Conservation (phyloP, 495 filamentous ascomycete genomes). For the Neurospora sp. region DNA sequence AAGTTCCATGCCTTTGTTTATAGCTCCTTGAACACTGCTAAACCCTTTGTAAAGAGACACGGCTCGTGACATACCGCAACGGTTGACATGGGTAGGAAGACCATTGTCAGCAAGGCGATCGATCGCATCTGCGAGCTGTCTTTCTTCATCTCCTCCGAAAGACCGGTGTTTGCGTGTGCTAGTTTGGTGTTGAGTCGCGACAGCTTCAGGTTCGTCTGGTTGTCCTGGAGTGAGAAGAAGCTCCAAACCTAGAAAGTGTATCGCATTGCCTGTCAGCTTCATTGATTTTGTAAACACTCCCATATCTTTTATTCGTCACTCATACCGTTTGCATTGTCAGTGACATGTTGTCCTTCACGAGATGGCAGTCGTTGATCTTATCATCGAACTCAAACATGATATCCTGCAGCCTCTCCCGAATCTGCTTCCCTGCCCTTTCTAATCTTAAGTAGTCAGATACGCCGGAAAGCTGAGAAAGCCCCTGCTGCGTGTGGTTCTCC, state of each 20-base stretch:
- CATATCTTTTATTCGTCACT: too few species aligned
- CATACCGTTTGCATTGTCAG: background rate
- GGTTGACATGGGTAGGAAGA: slow-evolving; percentile 9
- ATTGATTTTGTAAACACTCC: too few species aligned
- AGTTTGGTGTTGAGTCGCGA: background rate
- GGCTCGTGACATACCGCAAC: background rate
- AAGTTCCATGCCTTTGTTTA: background rate
- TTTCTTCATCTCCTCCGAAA: background rate
- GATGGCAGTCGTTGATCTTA: background rate
- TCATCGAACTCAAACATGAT: background rate
- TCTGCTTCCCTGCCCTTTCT: background rate
- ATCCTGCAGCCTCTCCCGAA: background rate
- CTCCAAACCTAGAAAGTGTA: background rate
- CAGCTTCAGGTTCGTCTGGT: background rate
- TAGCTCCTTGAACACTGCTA: background rate
- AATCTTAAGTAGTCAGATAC: background rate
- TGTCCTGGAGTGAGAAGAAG: background rate
- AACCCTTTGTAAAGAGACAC: background rate
- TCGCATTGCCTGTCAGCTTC: too few species aligned
- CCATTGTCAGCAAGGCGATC: slow-evolving; percentile 21
- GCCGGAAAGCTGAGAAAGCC: background rate
- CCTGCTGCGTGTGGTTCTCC: background rate
- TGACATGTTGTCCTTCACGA: background rate
- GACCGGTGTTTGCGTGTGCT: background rate
- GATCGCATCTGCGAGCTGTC: slow-evolving; percentile 22